phyloP scores from a whole-genome alignment of 495 filamentous ascomycete species.

The Talaromyces trachyspermus region DNA sequence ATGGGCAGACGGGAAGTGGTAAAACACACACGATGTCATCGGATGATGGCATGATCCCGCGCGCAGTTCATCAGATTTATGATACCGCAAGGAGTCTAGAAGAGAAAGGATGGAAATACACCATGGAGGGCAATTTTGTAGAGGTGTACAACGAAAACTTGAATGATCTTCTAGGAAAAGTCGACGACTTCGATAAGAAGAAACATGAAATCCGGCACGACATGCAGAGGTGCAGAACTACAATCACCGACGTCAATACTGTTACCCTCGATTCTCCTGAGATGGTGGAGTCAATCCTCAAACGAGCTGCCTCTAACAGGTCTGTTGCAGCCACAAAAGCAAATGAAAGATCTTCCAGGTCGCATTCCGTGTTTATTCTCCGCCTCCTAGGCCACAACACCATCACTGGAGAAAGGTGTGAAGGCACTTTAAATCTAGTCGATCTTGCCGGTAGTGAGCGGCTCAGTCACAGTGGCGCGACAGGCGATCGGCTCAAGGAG shows the following conservation, averaged over 20 bases:
- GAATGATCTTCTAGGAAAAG: slow-evolving; percentile 79
- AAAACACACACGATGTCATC: slow-evolving; percentile 98
- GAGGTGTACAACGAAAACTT: slow-evolving; percentile 98
- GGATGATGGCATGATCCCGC: slow-evolving; percentile 88
- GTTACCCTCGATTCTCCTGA: slow-evolving; percentile 70
- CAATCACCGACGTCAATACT: slow-evolving; percentile 73
- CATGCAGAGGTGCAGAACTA: slow-evolving; percentile 68
- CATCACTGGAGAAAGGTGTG: slow-evolving; percentile 73
- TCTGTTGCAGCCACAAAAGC: slow-evolving; percentile 93
- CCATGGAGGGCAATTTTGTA: slow-evolving; percentile 92
- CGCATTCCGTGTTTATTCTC: slow-evolving; percentile 94
- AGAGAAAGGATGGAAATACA: slow-evolving; percentile 91
- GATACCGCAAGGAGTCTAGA: slow-evolving; percentile 70
- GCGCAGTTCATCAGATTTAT: slow-evolving; percentile 88
- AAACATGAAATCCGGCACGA: slow-evolving; percentile 93
- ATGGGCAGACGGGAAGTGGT: slow-evolving; percentile 93
- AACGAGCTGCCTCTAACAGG: slow-evolving; percentile 71
- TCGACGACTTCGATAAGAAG: slow-evolving; percentile 71
- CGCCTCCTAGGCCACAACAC: slow-evolving; percentile 76
- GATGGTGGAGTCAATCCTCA: slow-evolving; percentile 72
- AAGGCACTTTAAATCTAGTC: slow-evolving; percentile 93
- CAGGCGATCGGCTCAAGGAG: slow-evolving; percentile 81
- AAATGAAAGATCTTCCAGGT: slow-evolving; percentile 88
- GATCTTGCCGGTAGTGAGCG: slow-evolving; percentile 92
- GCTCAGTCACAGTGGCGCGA: slow-evolving; percentile 73